Percentiles rank a stretch among this genome's conserved stretches.
Conservation (phyloP, 1,139 yeast species). For the Scheffersomyces titani region DNA sequence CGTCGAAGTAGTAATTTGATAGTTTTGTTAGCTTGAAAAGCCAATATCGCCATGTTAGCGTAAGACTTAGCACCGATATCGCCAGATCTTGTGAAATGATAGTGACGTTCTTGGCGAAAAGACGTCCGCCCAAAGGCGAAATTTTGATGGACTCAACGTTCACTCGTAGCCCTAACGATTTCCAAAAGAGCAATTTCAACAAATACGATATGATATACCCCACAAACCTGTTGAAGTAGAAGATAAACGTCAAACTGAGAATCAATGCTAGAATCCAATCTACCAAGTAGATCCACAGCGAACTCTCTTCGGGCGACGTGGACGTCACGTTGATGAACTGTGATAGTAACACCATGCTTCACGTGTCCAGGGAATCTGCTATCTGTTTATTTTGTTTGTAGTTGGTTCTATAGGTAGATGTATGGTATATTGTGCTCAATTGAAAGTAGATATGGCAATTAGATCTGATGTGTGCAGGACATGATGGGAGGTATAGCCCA, state of each 20-base stretch:
- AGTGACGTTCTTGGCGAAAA: conserved; percentile 74
- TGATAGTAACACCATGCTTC: conserved; percentile 26
- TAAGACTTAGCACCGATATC: conserved; percentile 65
- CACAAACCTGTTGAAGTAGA: conserved; percentile 72
- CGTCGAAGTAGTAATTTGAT: conserved; percentile 37
- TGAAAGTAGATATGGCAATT: not conserved
- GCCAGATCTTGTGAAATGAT: conserved; percentile 73
- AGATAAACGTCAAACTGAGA: conserved; percentile 63
- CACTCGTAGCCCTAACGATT: conserved; percentile 52
- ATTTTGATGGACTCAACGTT: conserved; percentile 72
- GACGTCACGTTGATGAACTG: conserved; percentile 22
- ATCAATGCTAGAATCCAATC: conserved; percentile 77
- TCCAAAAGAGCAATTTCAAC: conserved; percentile 66
- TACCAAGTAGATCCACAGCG: conserved; percentile 80
- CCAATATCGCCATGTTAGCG: conserved; percentile 93
- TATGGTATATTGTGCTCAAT: not conserved
- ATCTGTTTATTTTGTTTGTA: too few relatives aligned
- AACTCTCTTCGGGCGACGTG: conserved; percentile 31
- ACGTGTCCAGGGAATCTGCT: not conserved
- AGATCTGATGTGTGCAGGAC: not conserved
- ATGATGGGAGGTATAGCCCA: not conserved
- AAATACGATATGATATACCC: conserved; percentile 61
- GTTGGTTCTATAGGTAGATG: not conserved
- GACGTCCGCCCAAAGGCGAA: conserved; percentile 78
- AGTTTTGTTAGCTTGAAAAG: conserved; percentile 50